Evolutionary conservation across 768 basidiomycete species (phyloP), one percentile per base, ranked within the genome.

Genomic region (Leccinum boreale): DNA sequence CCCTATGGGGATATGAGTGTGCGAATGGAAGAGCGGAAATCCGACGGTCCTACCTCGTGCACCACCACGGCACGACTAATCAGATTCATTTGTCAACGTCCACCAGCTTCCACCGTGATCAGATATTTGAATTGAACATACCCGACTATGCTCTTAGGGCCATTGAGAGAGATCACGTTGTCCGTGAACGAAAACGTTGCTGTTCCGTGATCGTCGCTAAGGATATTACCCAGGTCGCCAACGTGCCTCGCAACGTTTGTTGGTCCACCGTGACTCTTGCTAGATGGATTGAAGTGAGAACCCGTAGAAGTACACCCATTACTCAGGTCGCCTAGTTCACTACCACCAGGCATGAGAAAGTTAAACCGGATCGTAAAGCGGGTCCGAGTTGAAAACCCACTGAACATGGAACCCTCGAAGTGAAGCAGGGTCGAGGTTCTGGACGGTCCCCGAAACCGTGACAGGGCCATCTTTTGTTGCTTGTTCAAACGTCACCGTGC

Each of bases 361-460:
- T 24, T 24, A 24, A 26, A 15, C 76, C 67, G 54, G 75, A 73
- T 53, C 1, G 2, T 51, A 28, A n/a, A 47, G 29, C 31, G 24
- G 45, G 26, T 23, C 28, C 11, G 26, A 29, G 15, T 35, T 29
- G 50, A 50, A 24, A 19, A 76, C 86, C 57, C 62, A 90, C 89
- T 94, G 91, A 56, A 94, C 75, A 73, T 93, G 92, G 76, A 92
- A 90, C 5, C 92, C 92, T 35, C 85, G 81, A 58, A 77, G 67
- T 5, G 85, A 77, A 50, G 78, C 78, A 5, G 84, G 76, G 60
- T 83, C 79, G 47, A 93, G 78, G 59, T 81, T 81, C 56, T 73
- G 77, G 60, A 94, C 75, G 53, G 81, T 77, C 26, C 89, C 89
- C 10, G 80, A 80, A 42, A 93, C 73, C 14, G 74, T 81, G 50